Base-by-base conservation (phyloP, 352 stramenopile genomes). In the Phytophthora vignae region DNA sequence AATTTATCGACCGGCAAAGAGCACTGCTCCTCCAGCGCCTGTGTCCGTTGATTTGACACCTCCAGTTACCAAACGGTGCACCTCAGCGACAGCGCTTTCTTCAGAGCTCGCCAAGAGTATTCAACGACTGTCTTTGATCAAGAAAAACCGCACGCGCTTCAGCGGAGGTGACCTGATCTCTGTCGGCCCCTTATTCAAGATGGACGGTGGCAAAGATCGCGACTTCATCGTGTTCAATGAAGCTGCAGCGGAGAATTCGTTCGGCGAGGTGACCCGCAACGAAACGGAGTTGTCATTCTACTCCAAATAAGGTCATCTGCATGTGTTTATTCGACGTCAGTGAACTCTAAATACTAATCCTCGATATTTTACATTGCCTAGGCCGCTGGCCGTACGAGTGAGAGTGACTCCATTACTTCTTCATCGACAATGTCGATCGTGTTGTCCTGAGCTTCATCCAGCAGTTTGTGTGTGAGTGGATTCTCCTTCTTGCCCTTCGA, bases 211-310 rank as follows among this genome's bases (percentile, higher is more conserved):
- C 10, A 92, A 92, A 71, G 88, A 93, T 55, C 73, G 88, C 17
- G 88, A 95, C 58, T 94, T 92, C 48, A 94, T 95, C 49, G 56
- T 93, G 4, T 95, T 95, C 67, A 95, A 95, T 67, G 84, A 92
- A 69, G 69, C 81, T 14, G 83, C 88, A 21, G 85, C 82, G 0
- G 85, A 92, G 25, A 88, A 92, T 52, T 71, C 76, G 11, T 94
- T 95, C 54, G 83, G 85, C 2, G 81, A 94, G 31, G 84, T 93
- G 67, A 90, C 92, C 70, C 88, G 82, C 52, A 93, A 90, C 74
- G 88, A 93, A 64, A 90, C 83, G 11, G 86, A 92, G 64, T 50
- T 91, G 54, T 90, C 83, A 15, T 90, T 91, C 55, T 91, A 93
- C 72, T 79, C 82, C n/a, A 91, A 91, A 78, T 92, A 57, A 69